Percentiles rank a stretch among this genome's conserved stretches.
phyloP scores from a whole-genome alignment of 192 early-diverging fungal species.

The Spinellus fusiger region DNA sequence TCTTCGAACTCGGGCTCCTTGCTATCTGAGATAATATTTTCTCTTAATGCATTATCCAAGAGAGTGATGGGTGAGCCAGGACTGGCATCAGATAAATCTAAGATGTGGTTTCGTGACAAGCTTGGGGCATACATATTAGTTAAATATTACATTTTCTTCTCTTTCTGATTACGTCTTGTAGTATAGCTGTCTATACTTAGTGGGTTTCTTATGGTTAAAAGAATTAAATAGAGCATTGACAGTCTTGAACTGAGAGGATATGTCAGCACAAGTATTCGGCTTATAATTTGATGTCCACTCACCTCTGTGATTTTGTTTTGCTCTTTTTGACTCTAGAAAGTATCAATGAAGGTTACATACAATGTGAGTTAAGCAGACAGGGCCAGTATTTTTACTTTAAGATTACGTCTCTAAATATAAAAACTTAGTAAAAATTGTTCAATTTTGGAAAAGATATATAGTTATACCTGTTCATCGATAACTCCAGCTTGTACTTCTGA shows the following conservation, averaged over 20 bases:
- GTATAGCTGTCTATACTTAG: neutral
- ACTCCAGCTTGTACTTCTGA: neutral
- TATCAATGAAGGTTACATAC: no score
- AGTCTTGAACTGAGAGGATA: neutral
- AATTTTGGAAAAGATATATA: no score
- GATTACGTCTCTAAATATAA: no score
- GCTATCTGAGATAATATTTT: neutral
- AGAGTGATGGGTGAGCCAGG: neutral
- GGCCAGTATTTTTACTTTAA: no score
- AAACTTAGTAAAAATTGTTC: no score
- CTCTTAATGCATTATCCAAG: neutral
- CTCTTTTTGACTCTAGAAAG: no score
- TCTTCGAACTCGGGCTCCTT: conserved; percentile 10
- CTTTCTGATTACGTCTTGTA: conserved; percentile 3
- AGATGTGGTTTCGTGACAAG: conserved; percentile 7
- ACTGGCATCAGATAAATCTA: conserved; percentile 6
- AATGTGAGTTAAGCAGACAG: no score
- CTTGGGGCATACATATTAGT: conserved; percentile 9
- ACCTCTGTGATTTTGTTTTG: no score
- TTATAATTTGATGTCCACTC: no score
- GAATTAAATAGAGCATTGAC: conserved; percentile 4
- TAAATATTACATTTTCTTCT: conserved; percentile 3
- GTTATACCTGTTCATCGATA: conserved; percentile 4
- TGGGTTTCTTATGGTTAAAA: neutral
- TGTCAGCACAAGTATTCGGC: conserved; percentile 2